Percentiles rank a stretch among this genome's conserved stretches.
These are phyloP conservation scores for Austroboletus olivaceoglutinosus DNA, from an alignment of 1,284 basidiomycete species.

Conservation along the genomic window DNA sequence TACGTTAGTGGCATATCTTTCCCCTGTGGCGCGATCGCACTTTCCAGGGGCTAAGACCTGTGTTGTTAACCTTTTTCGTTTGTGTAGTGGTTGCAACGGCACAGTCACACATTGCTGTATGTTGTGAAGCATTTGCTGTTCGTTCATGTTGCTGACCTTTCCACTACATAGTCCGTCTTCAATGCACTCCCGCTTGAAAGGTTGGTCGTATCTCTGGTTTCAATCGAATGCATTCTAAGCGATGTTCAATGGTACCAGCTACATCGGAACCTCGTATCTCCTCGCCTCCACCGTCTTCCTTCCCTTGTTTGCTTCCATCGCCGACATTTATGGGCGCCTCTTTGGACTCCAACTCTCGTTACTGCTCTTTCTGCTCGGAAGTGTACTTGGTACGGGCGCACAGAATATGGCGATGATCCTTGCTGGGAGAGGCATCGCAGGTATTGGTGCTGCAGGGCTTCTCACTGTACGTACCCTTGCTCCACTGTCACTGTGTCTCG, in stretches of 20 bases:
- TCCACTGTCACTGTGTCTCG: neutral
- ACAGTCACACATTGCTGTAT: conserved; percentile 49
- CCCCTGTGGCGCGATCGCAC: too few relatives aligned
- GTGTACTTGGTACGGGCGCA: conserved; percentile 46
- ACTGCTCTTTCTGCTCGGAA: conserved; percentile 46
- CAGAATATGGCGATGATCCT: conserved; percentile 46
- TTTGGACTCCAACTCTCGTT: conserved; percentile 44
- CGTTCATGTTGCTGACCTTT: too few relatives aligned
- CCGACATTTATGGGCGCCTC: conserved; percentile 50
- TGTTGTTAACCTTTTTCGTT: too few relatives aligned
- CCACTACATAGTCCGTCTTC: conserved; percentile 38
- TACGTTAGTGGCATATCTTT: conserved; percentile 9
- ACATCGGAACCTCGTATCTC: conserved; percentile 49
- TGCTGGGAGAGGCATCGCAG: conserved; percentile 46
- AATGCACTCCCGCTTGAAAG: conserved; percentile 46
- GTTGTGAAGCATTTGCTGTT: conserved; percentile 4
- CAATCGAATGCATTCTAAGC: neutral
- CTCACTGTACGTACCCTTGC: conserved; percentile 37
- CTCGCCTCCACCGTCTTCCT: conserved; percentile 53
- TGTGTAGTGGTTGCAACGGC: conserved; percentile 51
- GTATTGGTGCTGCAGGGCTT: conserved; percentile 49
- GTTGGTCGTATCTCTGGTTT: conserved; percentile 16
- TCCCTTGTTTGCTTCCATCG: conserved; percentile 48
- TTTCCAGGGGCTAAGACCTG: neutral
- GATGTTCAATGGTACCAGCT: conserved; percentile 27